Conservation (phyloP, 177 flowering plant genomes). For the Telopea speciosissima region DNA sequence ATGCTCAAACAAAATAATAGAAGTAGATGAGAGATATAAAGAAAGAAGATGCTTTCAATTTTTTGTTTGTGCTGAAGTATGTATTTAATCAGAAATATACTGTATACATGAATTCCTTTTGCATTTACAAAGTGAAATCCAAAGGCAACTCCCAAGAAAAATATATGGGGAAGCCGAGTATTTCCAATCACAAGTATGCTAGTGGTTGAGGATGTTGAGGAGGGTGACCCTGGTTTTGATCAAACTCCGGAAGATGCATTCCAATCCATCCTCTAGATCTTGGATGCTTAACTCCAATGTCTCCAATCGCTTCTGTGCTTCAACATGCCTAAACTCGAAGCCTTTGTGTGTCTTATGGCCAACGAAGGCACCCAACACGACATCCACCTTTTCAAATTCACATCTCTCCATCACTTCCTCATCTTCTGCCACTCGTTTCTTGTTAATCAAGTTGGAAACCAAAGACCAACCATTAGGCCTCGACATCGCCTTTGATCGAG, state of each 20-base stretch:
- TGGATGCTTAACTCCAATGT: conserved; percentile 20
- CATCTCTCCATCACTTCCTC: not conserved
- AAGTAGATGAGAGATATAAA: no score
- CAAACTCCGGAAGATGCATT: conserved; percentile 23
- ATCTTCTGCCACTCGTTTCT: no score
- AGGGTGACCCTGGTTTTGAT: conserved; percentile 33
- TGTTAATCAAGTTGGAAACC: conserved; percentile 23
- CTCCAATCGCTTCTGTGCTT: conserved; percentile 10
- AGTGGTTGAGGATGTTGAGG: no score
- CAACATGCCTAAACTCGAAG: not conserved
- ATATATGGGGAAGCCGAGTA: not conserved
- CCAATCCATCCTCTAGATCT: conserved; percentile 26
- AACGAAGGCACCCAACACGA: no score
- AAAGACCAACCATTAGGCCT: conserved; percentile 12
- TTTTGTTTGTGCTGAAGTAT: no score
- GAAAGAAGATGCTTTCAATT: no score
- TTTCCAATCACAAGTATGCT: not conserved
- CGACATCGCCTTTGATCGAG: no score
- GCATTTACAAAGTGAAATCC: no score
- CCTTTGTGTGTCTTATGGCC: not conserved
- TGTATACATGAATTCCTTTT: no score
- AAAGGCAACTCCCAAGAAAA: no score
- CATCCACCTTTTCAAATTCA: not conserved
- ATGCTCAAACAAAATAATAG: no score
- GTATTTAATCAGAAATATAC: no score